Conservation (phyloP, 441 rosid genomes). For the Euphorbia schlechtendalii region DNA sequence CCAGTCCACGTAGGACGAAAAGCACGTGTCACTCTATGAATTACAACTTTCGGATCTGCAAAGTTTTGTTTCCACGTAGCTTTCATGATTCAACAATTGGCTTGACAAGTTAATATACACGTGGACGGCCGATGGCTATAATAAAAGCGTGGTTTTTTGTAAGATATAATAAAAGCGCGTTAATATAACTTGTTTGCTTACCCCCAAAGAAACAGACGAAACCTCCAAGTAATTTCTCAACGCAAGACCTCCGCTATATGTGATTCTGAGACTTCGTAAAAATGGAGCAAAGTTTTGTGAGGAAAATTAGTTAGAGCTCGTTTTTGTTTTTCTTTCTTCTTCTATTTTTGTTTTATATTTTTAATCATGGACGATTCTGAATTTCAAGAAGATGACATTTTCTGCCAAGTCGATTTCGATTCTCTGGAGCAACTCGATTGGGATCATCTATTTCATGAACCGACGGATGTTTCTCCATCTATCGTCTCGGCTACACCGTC, state of each 20-base stretch:
- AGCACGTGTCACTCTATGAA: not conserved
- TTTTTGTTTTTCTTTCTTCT: too few species aligned
- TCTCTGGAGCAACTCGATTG: slow-evolving; percentile 15
- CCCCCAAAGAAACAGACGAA: not conserved
- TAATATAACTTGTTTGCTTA: slow-evolving; percentile 4
- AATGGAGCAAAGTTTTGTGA: not conserved
- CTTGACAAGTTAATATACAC: not conserved
- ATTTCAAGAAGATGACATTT: slow-evolving; percentile 19
- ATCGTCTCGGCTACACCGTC: too few species aligned
- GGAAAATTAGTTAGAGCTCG: not conserved
- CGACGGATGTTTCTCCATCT: too few species aligned
- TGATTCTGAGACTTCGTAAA: not conserved
- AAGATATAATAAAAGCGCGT: too few species aligned
- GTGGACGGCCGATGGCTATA: not conserved
- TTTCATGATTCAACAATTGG: not conserved
- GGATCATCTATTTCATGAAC: too few species aligned
- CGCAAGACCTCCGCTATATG: too few species aligned
- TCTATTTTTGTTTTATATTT: not conserved
- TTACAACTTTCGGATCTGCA: not conserved
- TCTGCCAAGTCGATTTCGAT: slow-evolving; percentile 9
- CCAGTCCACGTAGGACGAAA: too few species aligned
- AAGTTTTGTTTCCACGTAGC: not conserved
- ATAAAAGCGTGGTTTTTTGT: not conserved
- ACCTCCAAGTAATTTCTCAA: not conserved
- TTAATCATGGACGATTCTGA: slow-evolving; percentile 13